These are phyloP conservation scores for Clavispora asparagi DNA, from an alignment of 805 yeast genomes.

Conservation along the genomic window DNA sequence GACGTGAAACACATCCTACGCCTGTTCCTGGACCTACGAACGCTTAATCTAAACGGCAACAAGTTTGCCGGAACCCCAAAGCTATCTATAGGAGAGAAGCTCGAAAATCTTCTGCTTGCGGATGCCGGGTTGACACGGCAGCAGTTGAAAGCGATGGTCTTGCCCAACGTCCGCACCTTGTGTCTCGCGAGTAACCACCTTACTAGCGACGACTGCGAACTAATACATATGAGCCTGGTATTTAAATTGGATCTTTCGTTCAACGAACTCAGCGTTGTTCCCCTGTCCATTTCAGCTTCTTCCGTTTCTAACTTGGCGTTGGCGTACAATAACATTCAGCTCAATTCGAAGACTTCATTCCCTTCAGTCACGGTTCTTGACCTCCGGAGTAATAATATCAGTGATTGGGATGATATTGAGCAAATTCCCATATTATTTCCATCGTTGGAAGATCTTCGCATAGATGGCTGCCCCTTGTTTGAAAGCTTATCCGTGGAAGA, in stretches of 20 bases:
- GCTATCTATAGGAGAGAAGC: conserved; percentile 1
- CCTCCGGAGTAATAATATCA: conserved; percentile 46
- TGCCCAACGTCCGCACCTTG: conserved; percentile 34
- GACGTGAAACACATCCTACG: conserved; percentile 32
- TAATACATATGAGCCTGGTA: conserved; percentile 3
- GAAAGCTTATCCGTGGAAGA: conserved; percentile 23
- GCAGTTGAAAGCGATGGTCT: conserved; percentile 16
- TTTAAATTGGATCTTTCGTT: conserved; percentile 28
- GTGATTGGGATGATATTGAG: conserved; percentile 47
- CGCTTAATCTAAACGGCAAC: conserved; percentile 53
- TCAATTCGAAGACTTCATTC: background rate
- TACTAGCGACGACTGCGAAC: conserved; percentile 13
- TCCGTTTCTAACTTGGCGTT: conserved; percentile 20
- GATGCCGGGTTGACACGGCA: conserved; percentile 17
- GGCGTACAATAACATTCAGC: conserved; percentile 30
- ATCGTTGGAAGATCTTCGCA: conserved; percentile 39
- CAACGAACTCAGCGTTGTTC: conserved; percentile 35
- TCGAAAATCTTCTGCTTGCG: conserved; percentile 22
- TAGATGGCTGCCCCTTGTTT: conserved; percentile 52
- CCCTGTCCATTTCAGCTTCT: conserved; percentile 8
- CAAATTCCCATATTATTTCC: conserved; percentile 33
- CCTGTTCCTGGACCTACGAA: conserved; percentile 31
- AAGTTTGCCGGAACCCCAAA: conserved; percentile 20
- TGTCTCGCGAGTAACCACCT: conserved; percentile 32
- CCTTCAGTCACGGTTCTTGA: conserved; percentile 32